These are phyloP conservation scores for Rhizoctonia solani DNA, from an alignment of 1,284 basidiomycete genomes.

Conservation along the genomic window DNA sequence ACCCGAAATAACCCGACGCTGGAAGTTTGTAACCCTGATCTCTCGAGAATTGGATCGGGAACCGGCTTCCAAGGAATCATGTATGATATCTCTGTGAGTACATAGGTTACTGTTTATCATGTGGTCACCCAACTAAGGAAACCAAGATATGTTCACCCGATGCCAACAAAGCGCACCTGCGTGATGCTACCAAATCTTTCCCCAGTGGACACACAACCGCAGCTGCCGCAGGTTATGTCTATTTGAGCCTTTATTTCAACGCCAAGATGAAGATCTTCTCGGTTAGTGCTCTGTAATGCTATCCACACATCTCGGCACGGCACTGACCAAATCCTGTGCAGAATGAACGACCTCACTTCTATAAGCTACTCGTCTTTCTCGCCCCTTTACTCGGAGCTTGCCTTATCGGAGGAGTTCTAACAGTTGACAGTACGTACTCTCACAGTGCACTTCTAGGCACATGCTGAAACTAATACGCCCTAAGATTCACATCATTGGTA, in stretches of 20 bases:
- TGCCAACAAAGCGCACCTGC: constrained; percentile 19
- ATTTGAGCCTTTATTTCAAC: constrained; percentile 34
- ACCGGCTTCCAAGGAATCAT: constrained; percentile 28
- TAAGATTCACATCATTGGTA: constrained; percentile 36
- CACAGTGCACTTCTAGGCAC: neutral
- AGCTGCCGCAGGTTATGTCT: constrained; percentile 27
- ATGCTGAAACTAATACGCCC: neutral
- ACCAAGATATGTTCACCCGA: constrained; percentile 26
- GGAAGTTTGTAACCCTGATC: constrained; percentile 34
- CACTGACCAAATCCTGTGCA: neutral
- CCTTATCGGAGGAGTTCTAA: constrained; percentile 33
- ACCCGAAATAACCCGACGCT: neutral
- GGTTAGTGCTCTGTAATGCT: neutral
- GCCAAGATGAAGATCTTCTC: constrained; percentile 36
- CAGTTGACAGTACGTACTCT: constrained; percentile 17
- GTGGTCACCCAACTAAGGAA: neutral
- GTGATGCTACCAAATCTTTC: constrained; percentile 33
- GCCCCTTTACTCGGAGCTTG: constrained; percentile 23
- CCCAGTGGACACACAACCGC: constrained; percentile 34
- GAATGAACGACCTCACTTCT: constrained; percentile 32
- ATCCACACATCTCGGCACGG: neutral
- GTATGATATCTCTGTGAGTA: constrained; percentile 33
- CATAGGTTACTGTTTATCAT: neutral
- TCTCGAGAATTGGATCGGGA: constrained; percentile 19
- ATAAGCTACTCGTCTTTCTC: constrained; percentile 30